Evolutionary conservation across 257 asterid genomes (phyloP).

Genomic region (Knoxia roxburghii): DNA sequence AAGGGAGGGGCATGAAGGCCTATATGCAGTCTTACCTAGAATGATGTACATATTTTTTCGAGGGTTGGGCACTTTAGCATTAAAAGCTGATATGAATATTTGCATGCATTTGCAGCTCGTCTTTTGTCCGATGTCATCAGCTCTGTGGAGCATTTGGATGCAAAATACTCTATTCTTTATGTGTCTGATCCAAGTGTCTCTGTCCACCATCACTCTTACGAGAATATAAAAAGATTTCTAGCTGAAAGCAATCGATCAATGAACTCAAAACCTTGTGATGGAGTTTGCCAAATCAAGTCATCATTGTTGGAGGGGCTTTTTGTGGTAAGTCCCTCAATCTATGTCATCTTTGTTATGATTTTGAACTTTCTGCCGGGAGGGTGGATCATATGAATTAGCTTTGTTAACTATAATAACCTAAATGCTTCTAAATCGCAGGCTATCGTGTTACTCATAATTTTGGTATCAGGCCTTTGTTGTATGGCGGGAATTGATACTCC

Average conservation of each 20-base stretch:
- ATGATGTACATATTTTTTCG: too few relatives aligned
- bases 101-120: constrained; percentile 50
- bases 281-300: constrained; percentile 85
- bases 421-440: constrained; percentile 49
- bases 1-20: too few relatives aligned
- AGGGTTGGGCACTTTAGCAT: neutral
- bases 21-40: too few relatives aligned
- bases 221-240: constrained; percentile 68
- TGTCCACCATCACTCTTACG: constrained; percentile 39
- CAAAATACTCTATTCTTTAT: constrained; percentile 62
- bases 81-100: constrained; percentile 16
- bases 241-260: constrained; percentile 67
- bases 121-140: constrained; percentile 61
- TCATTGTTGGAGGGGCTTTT: constrained; percentile 84
- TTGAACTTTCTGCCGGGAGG: neutral
- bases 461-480: constrained; percentile 97
- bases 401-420: neutral
- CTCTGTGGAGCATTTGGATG: constrained; percentile 59
- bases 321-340: constrained; percentile 54
- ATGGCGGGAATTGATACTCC: constrained; percentile 99
- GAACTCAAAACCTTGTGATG: constrained; percentile 61
- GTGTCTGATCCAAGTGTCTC: constrained; percentile 64
- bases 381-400: neutral
- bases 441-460: constrained; percentile 71
- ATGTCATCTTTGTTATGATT: constrained; percentile 9